phyloP scores from a whole-genome alignment of 495 filamentous ascomycete species.

The Daldinia bambusicola region DNA sequence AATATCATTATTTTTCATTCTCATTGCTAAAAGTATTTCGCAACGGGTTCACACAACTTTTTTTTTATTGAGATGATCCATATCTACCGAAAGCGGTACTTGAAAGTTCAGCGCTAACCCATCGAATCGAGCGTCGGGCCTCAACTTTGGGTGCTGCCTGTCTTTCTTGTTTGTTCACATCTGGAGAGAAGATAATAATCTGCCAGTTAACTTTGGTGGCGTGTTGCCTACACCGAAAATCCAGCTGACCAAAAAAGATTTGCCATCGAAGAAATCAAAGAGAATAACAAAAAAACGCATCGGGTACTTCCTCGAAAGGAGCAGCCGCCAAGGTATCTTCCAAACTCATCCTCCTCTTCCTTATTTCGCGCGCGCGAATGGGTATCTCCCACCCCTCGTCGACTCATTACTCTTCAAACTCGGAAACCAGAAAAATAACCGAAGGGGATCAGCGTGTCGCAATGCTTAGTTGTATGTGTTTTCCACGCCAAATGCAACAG shows the following conservation, averaged over 20 bases:
- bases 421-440: slow-evolving; percentile 32
- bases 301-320: slow-evolving; percentile 16
- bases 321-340: slow-evolving; percentile 43
- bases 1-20: not conserved
- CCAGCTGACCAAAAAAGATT: slow-evolving; percentile 25
- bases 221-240: slow-evolving; percentile 22
- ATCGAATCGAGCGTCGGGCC: slow-evolving; percentile 1
- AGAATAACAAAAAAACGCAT: slow-evolving; percentile 16
- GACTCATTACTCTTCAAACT: slow-evolving; percentile 37
- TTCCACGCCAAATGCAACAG: slow-evolving; percentile 17
- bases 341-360: slow-evolving; percentile 26
- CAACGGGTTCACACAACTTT: slow-evolving; percentile 12
- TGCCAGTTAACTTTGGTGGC: slow-evolving; percentile 14
- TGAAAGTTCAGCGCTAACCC: slow-evolving; percentile 11
- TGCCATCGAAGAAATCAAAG: slow-evolving; percentile 33
- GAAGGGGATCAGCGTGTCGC: slow-evolving; percentile 29
- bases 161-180: slow-evolving; percentile 15
- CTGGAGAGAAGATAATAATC: slow-evolving; percentile 19
- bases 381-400: slow-evolving; percentile 34
- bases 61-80: slow-evolving; percentile 30
- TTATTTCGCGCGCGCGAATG: slow-evolving; percentile 21
- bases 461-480: slow-evolving; percentile 21
- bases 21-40: no score
- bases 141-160: not conserved
- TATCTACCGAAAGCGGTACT: slow-evolving; percentile 25